These are phyloP conservation scores for Paracamarosporium sp. DNA, from an alignment of 2,329 filamentous ascomycete genomes.

Conservation along the genomic window DNA sequence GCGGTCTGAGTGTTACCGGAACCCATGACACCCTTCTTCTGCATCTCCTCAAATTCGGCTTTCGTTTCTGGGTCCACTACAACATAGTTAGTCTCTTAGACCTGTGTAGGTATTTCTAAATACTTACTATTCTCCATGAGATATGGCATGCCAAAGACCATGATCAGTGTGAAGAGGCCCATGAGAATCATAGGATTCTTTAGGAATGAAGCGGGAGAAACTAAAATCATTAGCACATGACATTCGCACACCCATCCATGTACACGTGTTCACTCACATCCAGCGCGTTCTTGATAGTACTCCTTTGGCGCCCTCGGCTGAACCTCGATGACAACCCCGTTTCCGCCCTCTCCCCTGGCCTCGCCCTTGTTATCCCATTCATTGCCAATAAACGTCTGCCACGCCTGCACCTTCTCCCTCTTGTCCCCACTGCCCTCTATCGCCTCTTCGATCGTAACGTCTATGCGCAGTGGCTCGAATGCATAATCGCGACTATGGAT, in stretches of 20 bases:
- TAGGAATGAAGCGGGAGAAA: constrained; percentile 80
- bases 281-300: constrained; percentile 77
- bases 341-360: constrained; percentile 53
- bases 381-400: constrained; percentile 88
- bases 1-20: constrained; percentile 45
- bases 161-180: constrained; percentile 78
- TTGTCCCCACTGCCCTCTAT: constrained; percentile 37
- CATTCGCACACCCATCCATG: background rate
- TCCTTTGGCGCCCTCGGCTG: constrained; percentile 69
- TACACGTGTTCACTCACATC: constrained; percentile 65
- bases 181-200: constrained; percentile 98
- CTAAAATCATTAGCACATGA: constrained; percentile 51
- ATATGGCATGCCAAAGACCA: constrained; percentile 94
- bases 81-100: constrained; percentile 14
- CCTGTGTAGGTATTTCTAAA: background rate
- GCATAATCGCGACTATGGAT: constrained; percentile 76
- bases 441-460: constrained; percentile 59
- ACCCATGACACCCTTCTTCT: constrained; percentile 74
- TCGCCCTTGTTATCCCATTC: constrained; percentile 89
- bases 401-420: constrained; percentile 64
- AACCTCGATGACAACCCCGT: constrained; percentile 64
- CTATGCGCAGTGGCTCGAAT: constrained; percentile 82
- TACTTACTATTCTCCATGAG: constrained; percentile 90
- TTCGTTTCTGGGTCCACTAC: constrained; percentile 96
- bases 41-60: constrained; percentile 90